These are phyloP conservation scores for Penicillium crystallinum DNA, from an alignment of 495 filamentous ascomycete genomes.

Conservation along the genomic window DNA sequence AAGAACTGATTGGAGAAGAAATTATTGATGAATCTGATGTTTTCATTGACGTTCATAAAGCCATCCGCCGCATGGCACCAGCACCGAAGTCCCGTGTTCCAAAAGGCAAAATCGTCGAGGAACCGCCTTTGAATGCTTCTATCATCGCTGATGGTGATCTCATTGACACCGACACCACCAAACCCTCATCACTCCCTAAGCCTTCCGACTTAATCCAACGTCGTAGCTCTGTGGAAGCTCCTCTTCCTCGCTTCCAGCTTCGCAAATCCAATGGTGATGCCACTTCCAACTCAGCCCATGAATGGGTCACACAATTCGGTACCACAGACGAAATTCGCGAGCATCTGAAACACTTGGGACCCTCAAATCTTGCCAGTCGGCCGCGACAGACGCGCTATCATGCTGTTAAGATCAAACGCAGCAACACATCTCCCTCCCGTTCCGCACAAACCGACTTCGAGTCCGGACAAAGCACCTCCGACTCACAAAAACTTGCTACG, in stretches of 20 bases:
- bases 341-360: conserved; percentile 86
- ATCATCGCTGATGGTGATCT: conserved; percentile 27
- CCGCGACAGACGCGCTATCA: conserved; percentile 80
- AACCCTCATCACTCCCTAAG: conserved; percentile 7
- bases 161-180: conserved; percentile 32
- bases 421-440: conserved; percentile 42
- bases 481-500: conserved; percentile 18
- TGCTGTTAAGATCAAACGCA: conserved; percentile 83
- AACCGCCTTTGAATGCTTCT: conserved; percentile 31
- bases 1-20: conserved; percentile 95
- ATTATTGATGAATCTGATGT: conserved; percentile 91
- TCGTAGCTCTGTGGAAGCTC: conserved; percentile 49
- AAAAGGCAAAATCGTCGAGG: conserved; percentile 53
- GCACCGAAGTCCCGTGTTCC: conserved; percentile 58
- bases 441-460: conserved; percentile 38
- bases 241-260: conserved; percentile 42
- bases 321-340: conserved; percentile 62
- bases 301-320: conserved; percentile 34
- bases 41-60: conserved; percentile 94
- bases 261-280: conserved; percentile 30
- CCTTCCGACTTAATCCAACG: conserved; percentile 17
- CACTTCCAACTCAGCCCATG: conserved; percentile 19
- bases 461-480: conserved; percentile 25
- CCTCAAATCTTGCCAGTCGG: conserved; percentile 81
- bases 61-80: conserved; percentile 73